Percentiles rank a stretch among this genome's conserved stretches.
phyloP scores from a whole-genome alignment of 2,329 filamentous ascomycete genomes.

The Pochonia chlamydosporia region DNA sequence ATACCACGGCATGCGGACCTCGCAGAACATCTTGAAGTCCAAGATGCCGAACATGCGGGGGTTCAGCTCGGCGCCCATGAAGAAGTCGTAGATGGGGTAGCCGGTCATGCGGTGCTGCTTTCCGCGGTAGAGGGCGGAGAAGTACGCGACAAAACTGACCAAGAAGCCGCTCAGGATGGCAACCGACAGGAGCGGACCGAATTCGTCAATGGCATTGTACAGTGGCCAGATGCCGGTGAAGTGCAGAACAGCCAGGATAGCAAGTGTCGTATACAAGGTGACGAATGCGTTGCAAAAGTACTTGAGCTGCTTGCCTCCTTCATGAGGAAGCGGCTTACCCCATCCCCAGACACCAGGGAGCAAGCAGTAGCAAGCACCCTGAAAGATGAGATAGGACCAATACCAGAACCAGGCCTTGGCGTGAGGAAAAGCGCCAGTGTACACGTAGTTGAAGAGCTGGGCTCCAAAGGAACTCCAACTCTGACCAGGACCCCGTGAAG shows the following conservation, averaged over 20 bases:
- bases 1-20: slow-evolving; percentile 89
- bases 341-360: slow-evolving; percentile 84
- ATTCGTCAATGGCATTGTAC: slow-evolving; percentile 91
- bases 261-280: slow-evolving; percentile 84
- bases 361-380: slow-evolving; percentile 75
- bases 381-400: slow-evolving; percentile 86
- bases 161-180: slow-evolving; percentile 87
- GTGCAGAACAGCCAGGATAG: slow-evolving; percentile 66
- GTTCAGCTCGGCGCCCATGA: slow-evolving; percentile 85
- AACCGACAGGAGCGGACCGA: slow-evolving; percentile 86
- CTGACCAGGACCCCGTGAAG: slow-evolving; percentile 59
- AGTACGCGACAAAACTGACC: slow-evolving; percentile 77
- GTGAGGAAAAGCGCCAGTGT: slow-evolving; percentile 79
- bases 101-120: slow-evolving; percentile 90
- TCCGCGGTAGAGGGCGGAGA: slow-evolving; percentile 75
- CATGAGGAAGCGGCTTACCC: slow-evolving; percentile 81
- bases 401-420: slow-evolving; percentile 85
- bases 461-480: slow-evolving; percentile 63
- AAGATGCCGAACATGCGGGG: slow-evolving; percentile 80
- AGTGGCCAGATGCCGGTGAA: slow-evolving; percentile 80
- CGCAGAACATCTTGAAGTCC: slow-evolving; percentile 95
- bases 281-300: slow-evolving; percentile 93
- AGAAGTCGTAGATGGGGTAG: slow-evolving; percentile 76
- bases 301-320: slow-evolving; percentile 75
- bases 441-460: slow-evolving; percentile 67